Percentiles rank a stretch among this genome's conserved stretches.
Evolutionary conservation across 495 filamentous ascomycete genomes (phyloP).

Genomic region (Saxophila tyrrhenica): DNA sequence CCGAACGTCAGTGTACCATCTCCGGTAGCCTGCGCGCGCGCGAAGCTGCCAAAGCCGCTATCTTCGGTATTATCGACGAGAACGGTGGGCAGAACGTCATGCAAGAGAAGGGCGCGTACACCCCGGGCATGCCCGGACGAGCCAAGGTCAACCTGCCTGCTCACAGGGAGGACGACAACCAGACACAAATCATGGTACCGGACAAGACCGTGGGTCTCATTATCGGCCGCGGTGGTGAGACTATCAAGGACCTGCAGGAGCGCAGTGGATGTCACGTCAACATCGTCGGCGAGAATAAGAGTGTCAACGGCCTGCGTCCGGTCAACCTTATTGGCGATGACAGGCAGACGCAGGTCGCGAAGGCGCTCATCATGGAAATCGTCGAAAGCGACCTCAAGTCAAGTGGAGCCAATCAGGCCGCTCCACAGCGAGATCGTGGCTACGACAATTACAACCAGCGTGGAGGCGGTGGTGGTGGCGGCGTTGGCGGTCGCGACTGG

Average conservation of each 20-base stretch:
- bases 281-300: conserved; percentile 77
- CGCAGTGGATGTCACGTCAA: conserved; percentile 78
- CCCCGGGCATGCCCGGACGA: conserved; percentile 13
- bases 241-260: conserved; percentile 81
- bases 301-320: conserved; percentile 67
- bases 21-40: conserved; percentile 54
- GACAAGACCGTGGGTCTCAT: conserved; percentile 77
- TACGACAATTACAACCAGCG: conserved; percentile 13
- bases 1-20: conserved; percentile 66
- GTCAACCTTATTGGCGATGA: conserved; percentile 71
- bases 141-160: conserved; percentile 40
- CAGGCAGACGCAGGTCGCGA: conserved; percentile 54
- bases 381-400: conserved; percentile 68
- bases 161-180: conserved; percentile 60
- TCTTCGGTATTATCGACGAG: conserved; percentile 71
- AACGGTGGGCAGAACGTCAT: conserved; percentile 50
- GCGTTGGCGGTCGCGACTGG: conserved; percentile 43
- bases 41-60: conserved; percentile 58
- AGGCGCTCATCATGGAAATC: conserved; percentile 73
- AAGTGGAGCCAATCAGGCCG: conserved; percentile 7
- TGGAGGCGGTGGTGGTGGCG: conserved; percentile 26
- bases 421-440: conserved; percentile 18
- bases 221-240: conserved; percentile 75
- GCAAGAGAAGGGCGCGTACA: conserved; percentile 22
- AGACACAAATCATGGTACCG: conserved; percentile 77